Evolutionary conservation across 306 rosid species (phyloP).

Genomic region (Acacia confusa): DNA sequence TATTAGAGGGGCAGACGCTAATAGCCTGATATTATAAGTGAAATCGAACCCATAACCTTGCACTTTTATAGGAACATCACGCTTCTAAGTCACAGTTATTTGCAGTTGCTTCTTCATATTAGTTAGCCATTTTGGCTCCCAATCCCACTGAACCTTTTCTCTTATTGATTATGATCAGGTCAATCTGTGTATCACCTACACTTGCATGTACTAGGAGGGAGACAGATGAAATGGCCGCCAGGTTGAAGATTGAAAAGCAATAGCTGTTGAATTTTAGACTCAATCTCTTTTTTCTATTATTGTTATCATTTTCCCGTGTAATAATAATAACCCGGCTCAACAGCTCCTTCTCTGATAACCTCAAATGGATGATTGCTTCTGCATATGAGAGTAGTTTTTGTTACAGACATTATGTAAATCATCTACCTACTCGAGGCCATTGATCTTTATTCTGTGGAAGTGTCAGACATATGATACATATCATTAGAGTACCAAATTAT

Average conservation of each 20-base stretch:
- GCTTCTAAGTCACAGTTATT: not conserved
- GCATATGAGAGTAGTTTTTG: conserved; percentile 1
- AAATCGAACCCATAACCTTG: not conserved
- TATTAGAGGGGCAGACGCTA: no score
- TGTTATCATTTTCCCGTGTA: not conserved
- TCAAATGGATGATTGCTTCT: not conserved
- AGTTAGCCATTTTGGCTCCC: not conserved
- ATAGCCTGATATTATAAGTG: not conserved
- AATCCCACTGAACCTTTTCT: not conserved
- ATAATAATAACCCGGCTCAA: not conserved
- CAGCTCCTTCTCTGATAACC: not conserved
- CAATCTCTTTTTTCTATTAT: not conserved
- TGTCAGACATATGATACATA: no score
- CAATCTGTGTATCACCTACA: conserved; percentile 94
- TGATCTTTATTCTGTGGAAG: conserved; percentile 3
- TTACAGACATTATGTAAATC: not conserved
- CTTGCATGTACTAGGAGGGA: conserved; percentile 89
- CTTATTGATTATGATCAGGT: conserved; percentile 43
- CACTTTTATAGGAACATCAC: no score
- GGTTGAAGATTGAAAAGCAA: conserved; percentile 52
- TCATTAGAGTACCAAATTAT: no score
- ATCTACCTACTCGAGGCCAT: not conserved
- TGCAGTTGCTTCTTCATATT: not conserved
- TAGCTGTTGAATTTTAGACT: not conserved
- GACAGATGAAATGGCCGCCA: conserved; percentile 87